A percentile compares a stretch with the other conserved stretches of the same genome.
phyloP scores from a whole-genome alignment of 192 early-diverging fungal species.

The Entrophospora sp. region DNA sequence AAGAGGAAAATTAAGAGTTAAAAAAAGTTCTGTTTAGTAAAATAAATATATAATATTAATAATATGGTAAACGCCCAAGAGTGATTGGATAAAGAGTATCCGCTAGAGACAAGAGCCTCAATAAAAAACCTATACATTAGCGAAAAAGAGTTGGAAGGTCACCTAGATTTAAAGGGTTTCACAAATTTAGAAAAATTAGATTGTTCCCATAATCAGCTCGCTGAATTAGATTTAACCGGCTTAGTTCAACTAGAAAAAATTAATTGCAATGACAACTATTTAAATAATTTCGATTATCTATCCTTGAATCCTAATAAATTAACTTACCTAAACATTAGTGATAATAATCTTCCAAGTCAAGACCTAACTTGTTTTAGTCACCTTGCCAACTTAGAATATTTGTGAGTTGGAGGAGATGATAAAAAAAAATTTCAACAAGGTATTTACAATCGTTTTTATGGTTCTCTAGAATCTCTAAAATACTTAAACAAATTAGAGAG shows the following conservation, averaged over 20 bases:
- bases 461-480: conserved; percentile 3
- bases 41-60: too few species aligned
- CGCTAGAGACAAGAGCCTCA: neutral
- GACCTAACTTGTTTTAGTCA: conserved; percentile 1
- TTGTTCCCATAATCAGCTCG: conserved; percentile 4
- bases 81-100: neutral
- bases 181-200: neutral
- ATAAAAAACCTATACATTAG: neutral
- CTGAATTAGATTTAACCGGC: neutral
- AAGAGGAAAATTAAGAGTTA: too few species aligned
- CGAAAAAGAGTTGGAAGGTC: neutral
- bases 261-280: conserved; percentile 1
- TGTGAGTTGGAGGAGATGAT: neutral
- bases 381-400: neutral
- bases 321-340: neutral
- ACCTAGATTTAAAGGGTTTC: neutral
- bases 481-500: neutral
- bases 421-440: neutral
- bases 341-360: conserved; percentile 1
- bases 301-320: conserved; percentile 3
- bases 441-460: conserved; percentile 1
- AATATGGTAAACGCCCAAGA: conserved; percentile 2
- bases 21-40: too few species aligned
- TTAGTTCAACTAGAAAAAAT: neutral
- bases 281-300: neutral